These are phyloP conservation scores for Macrolepiota albuminosa DNA, from an alignment of 768 basidiomycete genomes.

Conservation along the genomic window DNA sequence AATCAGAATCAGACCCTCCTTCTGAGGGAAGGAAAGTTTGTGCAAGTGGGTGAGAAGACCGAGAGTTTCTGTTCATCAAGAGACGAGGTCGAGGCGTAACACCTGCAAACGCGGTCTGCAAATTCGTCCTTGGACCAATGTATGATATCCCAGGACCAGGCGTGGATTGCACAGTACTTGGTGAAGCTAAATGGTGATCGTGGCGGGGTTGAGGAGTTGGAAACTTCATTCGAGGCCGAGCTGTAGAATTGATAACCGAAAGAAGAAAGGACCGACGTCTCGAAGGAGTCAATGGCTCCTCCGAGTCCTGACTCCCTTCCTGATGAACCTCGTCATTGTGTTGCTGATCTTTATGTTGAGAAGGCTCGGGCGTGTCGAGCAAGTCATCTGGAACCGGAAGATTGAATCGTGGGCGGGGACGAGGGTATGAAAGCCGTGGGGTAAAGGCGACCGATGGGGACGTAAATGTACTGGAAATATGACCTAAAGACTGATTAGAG, in stretches of 20 bases:
- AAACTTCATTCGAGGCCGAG: slow-evolving; percentile 65
- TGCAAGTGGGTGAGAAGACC: slow-evolving; percentile 64
- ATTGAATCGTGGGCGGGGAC: slow-evolving; percentile 58
- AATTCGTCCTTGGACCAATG: slow-evolving; percentile 23
- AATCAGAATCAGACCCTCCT: slow-evolving; percentile 30
- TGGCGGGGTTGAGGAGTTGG: slow-evolving; percentile 57
- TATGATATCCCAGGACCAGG: slow-evolving; percentile 29
- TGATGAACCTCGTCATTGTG: slow-evolving; percentile 17
- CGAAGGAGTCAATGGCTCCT: slow-evolving; percentile 60
- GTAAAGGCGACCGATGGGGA: slow-evolving; percentile 64
- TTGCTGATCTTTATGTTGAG: slow-evolving; percentile 17
- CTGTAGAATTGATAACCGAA: slow-evolving; percentile 77
- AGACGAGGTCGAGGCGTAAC: slow-evolving; percentile 58
- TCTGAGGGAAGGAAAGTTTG: slow-evolving; percentile 43
- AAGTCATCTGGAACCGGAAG: slow-evolving; percentile 40
- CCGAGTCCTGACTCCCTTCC: slow-evolving; percentile 21
- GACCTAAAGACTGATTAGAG: slow-evolving; percentile 30
- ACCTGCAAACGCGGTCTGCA: slow-evolving; percentile 55
- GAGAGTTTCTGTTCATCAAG: slow-evolving; percentile 20
- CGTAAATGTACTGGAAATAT: slow-evolving; percentile 38
- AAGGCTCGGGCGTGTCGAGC: slow-evolving; percentile 30
- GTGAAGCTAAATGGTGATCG: slow-evolving; percentile 27
- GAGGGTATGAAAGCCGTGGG: slow-evolving; percentile 64
- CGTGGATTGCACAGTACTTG: slow-evolving; percentile 29
- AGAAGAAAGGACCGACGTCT: slow-evolving; percentile 80